Conservation (phyloP, 768 basidiomycete genomes). For the Lyophyllum decastes region DNA sequence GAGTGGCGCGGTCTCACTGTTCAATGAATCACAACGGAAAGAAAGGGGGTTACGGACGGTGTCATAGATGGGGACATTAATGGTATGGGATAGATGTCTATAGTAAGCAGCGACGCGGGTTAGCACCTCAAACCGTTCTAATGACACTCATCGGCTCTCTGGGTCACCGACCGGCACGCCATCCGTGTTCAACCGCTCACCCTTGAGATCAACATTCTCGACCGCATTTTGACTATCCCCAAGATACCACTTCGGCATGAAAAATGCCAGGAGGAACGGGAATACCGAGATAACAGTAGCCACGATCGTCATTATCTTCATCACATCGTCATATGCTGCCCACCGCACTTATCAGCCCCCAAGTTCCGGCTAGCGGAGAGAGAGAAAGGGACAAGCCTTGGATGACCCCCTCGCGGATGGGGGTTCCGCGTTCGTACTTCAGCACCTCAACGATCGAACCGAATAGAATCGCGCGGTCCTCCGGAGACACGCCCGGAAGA, state of each 20-base stretch:
- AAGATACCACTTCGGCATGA: constrained; percentile 69
- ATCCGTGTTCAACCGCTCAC: constrained; percentile 18
- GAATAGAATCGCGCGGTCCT: constrained; percentile 47
- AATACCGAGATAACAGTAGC: constrained; percentile 55
- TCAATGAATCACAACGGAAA: too few relatives aligned
- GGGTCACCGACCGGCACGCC: not conserved
- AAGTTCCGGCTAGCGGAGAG: not conserved
- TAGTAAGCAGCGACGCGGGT: too few relatives aligned
- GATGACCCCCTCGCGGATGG: constrained; percentile 67
- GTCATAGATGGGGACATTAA: too few relatives aligned
- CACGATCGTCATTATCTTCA: constrained; percentile 56
- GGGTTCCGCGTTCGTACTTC: constrained; percentile 48
- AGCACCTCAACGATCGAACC: constrained; percentile 57
- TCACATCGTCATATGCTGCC: constrained; percentile 55
- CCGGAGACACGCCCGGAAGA: constrained; percentile 50
- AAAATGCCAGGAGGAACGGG: constrained; percentile 57
- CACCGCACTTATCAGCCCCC: not conserved
- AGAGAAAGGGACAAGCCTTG: constrained; percentile 38
- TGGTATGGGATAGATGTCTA: too few relatives aligned
- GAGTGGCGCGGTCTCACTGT: too few relatives aligned
- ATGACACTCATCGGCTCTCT: constrained; percentile 9
- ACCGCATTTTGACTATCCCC: constrained; percentile 73
- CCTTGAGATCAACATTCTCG: constrained; percentile 41
- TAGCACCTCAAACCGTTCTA: not conserved
- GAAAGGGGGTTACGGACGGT: too few relatives aligned